phyloP scores from a whole-genome alignment of 768 basidiomycete species.

The Floccularia luteovirens region DNA sequence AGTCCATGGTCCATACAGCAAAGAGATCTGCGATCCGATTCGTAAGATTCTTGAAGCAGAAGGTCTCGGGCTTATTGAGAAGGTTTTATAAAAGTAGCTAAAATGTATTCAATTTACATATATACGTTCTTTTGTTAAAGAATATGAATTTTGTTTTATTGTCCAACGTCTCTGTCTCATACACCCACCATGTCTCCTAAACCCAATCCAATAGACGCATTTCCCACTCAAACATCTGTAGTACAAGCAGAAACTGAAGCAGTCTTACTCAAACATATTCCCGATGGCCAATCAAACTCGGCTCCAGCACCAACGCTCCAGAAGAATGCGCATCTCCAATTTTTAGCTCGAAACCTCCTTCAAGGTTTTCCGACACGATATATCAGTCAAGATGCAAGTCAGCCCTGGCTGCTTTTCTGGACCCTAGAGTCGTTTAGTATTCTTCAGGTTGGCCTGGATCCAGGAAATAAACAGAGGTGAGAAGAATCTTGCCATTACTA shows the following conservation, averaged over 20 bases:
- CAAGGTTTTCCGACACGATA: slow-evolving; percentile 81
- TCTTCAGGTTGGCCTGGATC: slow-evolving; percentile 74
- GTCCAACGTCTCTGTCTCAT: no score
- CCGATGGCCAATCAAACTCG: slow-evolving; percentile 13
- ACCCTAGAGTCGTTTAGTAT: slow-evolving; percentile 76
- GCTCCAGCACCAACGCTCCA: slow-evolving; percentile 33
- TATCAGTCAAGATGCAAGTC: slow-evolving; percentile 83
- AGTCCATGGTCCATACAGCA: slow-evolving; percentile 80
- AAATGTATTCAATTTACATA: no score
- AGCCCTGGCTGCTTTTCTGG: slow-evolving; percentile 97
- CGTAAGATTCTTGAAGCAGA: slow-evolving; percentile 61
- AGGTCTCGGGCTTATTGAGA: slow-evolving; percentile 68
- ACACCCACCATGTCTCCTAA: slow-evolving; percentile 9
- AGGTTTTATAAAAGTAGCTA: slow-evolving; percentile 38
- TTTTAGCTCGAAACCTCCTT: slow-evolving; percentile 60
- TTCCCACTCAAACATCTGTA: slow-evolving; percentile 55
- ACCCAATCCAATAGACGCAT: slow-evolving; percentile 45
- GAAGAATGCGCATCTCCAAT: slow-evolving; percentile 65
- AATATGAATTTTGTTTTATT: no score
- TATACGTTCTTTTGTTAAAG: no score
- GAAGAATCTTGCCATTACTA: slow-evolving; percentile 11
- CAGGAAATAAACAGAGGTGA: slow-evolving; percentile 68
- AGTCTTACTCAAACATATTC: slow-evolving; percentile 47
- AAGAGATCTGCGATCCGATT: slow-evolving; percentile 76
- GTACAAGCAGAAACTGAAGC: slow-evolving; percentile 62